Evolutionary conservation across 2,329 filamentous ascomycete genomes (phyloP), one percentile per base, ranked within the genome.

Genomic region (Aphanoascus verrucosus): DNA sequence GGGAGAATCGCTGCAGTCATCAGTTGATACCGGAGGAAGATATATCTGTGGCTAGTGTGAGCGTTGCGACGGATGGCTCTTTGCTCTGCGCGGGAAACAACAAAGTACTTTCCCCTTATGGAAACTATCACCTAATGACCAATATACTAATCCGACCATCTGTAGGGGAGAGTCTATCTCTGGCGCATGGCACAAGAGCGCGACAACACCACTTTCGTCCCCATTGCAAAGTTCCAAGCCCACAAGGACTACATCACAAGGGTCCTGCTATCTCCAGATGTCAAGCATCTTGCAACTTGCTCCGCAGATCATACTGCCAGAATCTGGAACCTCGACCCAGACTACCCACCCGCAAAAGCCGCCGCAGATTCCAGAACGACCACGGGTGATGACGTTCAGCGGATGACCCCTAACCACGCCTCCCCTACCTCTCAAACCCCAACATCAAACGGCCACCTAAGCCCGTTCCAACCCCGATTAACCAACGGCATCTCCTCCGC

Each of bases 21-120:
- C 88, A 97, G 71, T 78, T 98, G 59, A 94, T 96, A 45, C 93
- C 93, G 0, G 93, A 97, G 69, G 91, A 96, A 62, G 91, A 97
- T 64, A 87, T 95, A 40, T 85, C 88, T 0, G 87, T 98, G 23
- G 85, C 90, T 9, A 96, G 89, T 65, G 90, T 98, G 28, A 97
- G 93, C 1, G 90, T 98, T 49, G 93, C 93, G 2, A 95, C 85
- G 55, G 93, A 98, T 67, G 93, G 93, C 3, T 88, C 87, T 32
- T 79, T 97, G 56, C 81, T 98, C 1, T 95, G 90, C 64, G 93
- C 93, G 3, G 91, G 89, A 51, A 97, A 95, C 64, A 96, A 93
- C 63, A 80, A 82, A 56, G 88, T 94, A 77, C 57, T 78, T 35
- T 35, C 14, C 15, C 17, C 37, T 34, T 15, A 15, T 4, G 3